These are phyloP conservation scores for Penicillium parvum DNA, from an alignment of 495 filamentous ascomycete species.

Conservation along the genomic window DNA sequence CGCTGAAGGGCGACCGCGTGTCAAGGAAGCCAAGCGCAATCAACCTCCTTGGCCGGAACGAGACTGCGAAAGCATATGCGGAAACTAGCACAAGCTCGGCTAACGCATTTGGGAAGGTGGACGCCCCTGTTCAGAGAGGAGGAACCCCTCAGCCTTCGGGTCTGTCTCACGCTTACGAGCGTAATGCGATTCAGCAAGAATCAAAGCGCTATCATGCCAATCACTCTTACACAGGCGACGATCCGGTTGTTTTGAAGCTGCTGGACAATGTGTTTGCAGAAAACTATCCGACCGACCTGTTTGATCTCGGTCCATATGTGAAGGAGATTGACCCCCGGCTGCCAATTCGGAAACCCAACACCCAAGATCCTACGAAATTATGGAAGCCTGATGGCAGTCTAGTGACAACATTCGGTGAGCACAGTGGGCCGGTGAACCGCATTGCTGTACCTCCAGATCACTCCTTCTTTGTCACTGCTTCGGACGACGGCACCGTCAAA, in stretches of 20 bases:
- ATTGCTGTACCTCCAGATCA: slow-evolving; percentile 86
- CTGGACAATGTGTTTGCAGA: slow-evolving; percentile 86
- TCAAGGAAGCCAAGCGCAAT: slow-evolving; percentile 74
- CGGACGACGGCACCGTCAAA: slow-evolving; percentile 87
- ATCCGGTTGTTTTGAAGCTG: slow-evolving; percentile 80
- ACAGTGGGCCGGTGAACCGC: slow-evolving; percentile 75
- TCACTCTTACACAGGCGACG: slow-evolving; percentile 82
- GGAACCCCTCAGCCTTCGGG: slow-evolving; percentile 23
- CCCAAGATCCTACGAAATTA: slow-evolving; percentile 45
- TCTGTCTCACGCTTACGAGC: slow-evolving; percentile 31
- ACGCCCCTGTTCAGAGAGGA: slow-evolving; percentile 55
- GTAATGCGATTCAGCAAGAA: slow-evolving; percentile 16
- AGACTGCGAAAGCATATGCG: slow-evolving; percentile 71
- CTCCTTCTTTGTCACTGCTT: slow-evolving; percentile 87
- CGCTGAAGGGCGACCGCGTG: slow-evolving; percentile 30
- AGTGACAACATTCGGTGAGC: slow-evolving; percentile 84
- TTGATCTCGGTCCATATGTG: slow-evolving; percentile 72
- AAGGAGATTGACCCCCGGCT: slow-evolving; percentile 60
- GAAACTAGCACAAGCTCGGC: slow-evolving; percentile 81
- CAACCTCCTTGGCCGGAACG: slow-evolving; percentile 72
- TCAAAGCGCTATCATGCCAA: slow-evolving; percentile 39
- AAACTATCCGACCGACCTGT: slow-evolving; percentile 75
- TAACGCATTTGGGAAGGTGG: slow-evolving; percentile 81
- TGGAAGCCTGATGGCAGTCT: slow-evolving; percentile 85
- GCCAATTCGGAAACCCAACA: slow-evolving; percentile 58